A percentile compares a stretch with the other conserved stretches of the same genome.
These are phyloP conservation scores for Mimosa bimucronata DNA, from an alignment of 306 rosid genomes.

Conservation along the genomic window DNA sequence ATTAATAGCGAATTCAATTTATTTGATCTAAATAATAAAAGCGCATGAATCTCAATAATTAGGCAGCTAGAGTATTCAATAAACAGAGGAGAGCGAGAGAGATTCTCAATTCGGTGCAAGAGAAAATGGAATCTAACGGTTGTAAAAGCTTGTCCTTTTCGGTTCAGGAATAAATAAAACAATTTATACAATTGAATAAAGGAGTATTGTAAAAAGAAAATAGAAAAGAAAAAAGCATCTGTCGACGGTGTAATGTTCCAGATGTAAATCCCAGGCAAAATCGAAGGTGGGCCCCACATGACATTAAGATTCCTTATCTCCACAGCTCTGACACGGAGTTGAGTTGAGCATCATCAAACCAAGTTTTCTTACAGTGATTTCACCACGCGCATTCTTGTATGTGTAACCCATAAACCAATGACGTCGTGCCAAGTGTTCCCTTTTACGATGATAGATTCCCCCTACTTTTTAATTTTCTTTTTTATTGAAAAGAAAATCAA, in stretches of 20 bases:
- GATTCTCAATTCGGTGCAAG: constrained; percentile 69
- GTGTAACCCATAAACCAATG: not conserved
- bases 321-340: constrained; percentile 27
- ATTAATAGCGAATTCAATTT: not conserved
- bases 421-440: not conserved
- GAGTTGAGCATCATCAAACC: not conserved
- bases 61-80: not conserved
- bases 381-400: constrained; percentile 31
- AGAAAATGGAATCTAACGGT: constrained; percentile 66
- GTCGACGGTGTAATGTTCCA: constrained; percentile 40
- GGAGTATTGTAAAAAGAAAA: not conserved
- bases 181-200: too few species aligned
- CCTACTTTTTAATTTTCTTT: not conserved
- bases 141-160: constrained; percentile 61
- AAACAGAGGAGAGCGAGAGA: constrained; percentile 38
- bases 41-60: constrained; percentile 41
- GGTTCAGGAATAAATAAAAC: not conserved
- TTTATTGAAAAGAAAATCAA: not conserved
- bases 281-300: constrained; percentile 52
- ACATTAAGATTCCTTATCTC: constrained; percentile 71
- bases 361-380: constrained; percentile 6
- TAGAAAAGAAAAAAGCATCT: constrained; percentile 54
- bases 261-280: constrained; percentile 55
- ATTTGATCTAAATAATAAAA: not conserved
- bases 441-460: not conserved